Conservation (phyloP, 2,329 filamentous ascomycete genomes). For the Sarocladium oryzae region DNA sequence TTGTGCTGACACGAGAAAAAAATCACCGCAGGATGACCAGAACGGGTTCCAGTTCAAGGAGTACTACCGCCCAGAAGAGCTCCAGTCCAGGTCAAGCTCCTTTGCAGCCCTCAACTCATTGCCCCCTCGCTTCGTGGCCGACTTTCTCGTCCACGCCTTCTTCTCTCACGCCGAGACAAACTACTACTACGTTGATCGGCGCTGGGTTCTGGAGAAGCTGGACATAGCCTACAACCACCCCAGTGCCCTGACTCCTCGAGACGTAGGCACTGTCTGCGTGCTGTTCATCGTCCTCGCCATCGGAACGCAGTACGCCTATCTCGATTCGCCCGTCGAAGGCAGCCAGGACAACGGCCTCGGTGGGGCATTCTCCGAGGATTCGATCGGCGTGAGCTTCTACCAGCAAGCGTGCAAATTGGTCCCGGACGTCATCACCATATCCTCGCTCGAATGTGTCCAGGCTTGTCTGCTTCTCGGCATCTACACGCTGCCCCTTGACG, state of each 20-base stretch:
- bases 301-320: conserved; percentile 44
- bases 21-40: conserved; percentile 11
- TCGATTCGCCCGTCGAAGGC: conserved; percentile 25
- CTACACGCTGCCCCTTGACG: conserved; percentile 48
- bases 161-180: conserved; percentile 42
- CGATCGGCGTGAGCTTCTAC: conserved; percentile 50
- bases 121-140: conserved; percentile 39
- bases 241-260: conserved; percentile 28
- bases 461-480: conserved; percentile 50
- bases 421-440: conserved; percentile 49
- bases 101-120: conserved; percentile 18
- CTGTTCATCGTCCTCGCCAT: conserved; percentile 42
- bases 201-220: conserved; percentile 35
- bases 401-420: conserved; percentile 47
- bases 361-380: conserved; percentile 38
- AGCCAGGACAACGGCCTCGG: conserved; percentile 16
- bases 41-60: conserved; percentile 28
- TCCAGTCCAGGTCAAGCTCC: conserved; percentile 31
- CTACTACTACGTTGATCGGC: conserved; percentile 40
- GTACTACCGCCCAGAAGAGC: conserved; percentile 39
- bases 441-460: conserved; percentile 51
- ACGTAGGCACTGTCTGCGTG: conserved; percentile 36
- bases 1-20: too few species aligned
- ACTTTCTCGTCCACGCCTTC: conserved; percentile 39
- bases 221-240: conserved; percentile 34